Conservation (phyloP, 345 rosid genomes). For the Nephelium lappaceum region DNA sequence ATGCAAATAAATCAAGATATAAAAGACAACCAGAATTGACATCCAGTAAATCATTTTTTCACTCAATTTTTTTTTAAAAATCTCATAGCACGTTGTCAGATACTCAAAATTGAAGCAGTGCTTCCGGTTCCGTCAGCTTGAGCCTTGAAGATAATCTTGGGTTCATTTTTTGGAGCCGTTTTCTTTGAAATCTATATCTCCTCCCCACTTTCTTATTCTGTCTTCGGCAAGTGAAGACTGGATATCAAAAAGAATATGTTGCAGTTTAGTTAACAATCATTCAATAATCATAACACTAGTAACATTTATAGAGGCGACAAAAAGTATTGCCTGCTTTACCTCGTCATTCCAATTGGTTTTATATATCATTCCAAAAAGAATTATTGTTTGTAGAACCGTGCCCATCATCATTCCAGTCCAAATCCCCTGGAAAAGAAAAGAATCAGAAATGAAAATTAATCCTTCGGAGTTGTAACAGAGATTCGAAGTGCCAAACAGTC, state of each 20-base stretch:
- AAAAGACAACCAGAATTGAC: too few species aligned
- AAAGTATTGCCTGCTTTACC: conserved; percentile 28
- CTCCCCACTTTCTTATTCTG: conserved; percentile 72
- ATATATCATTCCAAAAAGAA: conserved; percentile 60
- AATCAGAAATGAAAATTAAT: too few species aligned
- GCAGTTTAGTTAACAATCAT: background rate
- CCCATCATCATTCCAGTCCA: conserved; percentile 80
- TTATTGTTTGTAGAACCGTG: conserved; percentile 56
- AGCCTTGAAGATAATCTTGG: background rate
- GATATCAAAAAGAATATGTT: background rate
- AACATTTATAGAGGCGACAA: background rate
- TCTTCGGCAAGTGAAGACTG: conserved; percentile 77
- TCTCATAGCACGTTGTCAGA: too few species aligned
- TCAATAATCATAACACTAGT: background rate
- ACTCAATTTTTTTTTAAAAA: too few species aligned
- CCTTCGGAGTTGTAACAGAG: too few species aligned
- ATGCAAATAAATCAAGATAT: too few species aligned
- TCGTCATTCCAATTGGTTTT: conserved; percentile 75
- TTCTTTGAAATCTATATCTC: conserved; percentile 18
- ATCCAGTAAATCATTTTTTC: too few species aligned
- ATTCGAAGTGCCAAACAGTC: too few species aligned
- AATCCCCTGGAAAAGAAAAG: conserved; percentile 52
- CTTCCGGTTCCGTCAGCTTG: background rate
- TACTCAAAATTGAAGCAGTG: background rate
- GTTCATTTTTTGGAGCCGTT: conserved; percentile 9